Evolutionary conservation across 78 protist species (phyloP), one percentile per base, ranked within the genome.

Genomic region (Monosiga brevicollis): DNA sequence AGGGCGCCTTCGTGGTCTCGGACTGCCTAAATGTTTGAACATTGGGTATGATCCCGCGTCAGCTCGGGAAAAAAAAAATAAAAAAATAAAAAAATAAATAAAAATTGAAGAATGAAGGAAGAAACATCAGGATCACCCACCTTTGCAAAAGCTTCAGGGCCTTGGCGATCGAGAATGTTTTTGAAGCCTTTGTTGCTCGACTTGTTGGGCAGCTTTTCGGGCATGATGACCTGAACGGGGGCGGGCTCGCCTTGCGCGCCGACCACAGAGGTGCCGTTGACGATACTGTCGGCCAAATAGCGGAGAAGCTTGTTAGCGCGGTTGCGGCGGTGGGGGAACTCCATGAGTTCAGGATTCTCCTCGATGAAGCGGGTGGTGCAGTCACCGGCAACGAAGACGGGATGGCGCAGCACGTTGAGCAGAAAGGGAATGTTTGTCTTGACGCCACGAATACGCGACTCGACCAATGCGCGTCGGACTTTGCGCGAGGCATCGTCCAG

Each of bases 311-410:
- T 81, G 75, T 76, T 80, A 22, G 90, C 90, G 43, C 91, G 83
- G 81, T 87, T 75, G 32, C 2, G 34, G 49, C 76, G 23, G 40
- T 9, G 36, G 72, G 42, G 11, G 39, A 83, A 71, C 42, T 76
- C 10, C 81, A 91, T 73, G 42, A 88, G 82, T 36, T 87, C 91
- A 1, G 71, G 25, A 54, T 87, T 82, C 15, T 83, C 77, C 70
- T 86, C 89, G 35, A 92, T 92, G 87, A 92, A 92, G 32, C 91
- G 86, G 32, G 95, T 92, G 55, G 87, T 84, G 75, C 89, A 91
- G 26, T 22, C 49, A 10, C 83, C 93, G 25, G 78, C 76, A 42
- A 78, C 78, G 78, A 92, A 92, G 3, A 62, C 73, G 40, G 85
- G 87, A 86, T 93, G 89, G 24, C 1, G 1, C 39, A 78, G 43